Conservation (phyloP, 495 filamentous ascomycete genomes). For the Trichoderma parareesei region DNA sequence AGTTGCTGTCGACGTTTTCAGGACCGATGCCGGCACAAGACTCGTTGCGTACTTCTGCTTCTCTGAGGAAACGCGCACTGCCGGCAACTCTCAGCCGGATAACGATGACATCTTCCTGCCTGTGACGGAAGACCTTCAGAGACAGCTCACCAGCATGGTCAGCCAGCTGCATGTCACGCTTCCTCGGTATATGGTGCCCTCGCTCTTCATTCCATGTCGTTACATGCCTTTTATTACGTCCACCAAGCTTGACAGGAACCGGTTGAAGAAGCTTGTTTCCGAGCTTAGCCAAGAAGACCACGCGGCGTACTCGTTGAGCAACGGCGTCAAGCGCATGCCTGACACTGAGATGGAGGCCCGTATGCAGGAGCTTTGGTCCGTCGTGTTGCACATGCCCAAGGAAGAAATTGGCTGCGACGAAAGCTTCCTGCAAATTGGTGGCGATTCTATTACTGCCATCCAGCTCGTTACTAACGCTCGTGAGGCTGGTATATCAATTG, state of each 20-base stretch:
- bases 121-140: not conserved
- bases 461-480: constrained; percentile 34
- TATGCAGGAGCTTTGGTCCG: constrained; percentile 39
- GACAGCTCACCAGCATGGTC: not conserved
- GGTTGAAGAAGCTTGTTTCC: constrained; percentile 3
- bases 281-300: constrained; percentile 9
- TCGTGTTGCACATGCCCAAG: constrained; percentile 29
- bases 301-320: constrained; percentile 11
- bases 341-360: constrained; percentile 16
- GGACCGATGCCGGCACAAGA: not conserved
- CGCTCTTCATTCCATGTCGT: constrained; percentile 15
- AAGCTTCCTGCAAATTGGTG: constrained; percentile 42
- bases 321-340: not conserved
- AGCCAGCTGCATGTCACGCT: constrained; percentile 10
- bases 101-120: constrained; percentile 13
- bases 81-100: not conserved
- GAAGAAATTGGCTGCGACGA: constrained; percentile 29
- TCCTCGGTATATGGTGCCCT: constrained; percentile 22
- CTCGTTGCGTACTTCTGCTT: constrained; percentile 8
- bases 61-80: not conserved
- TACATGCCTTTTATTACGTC: constrained; percentile 10
- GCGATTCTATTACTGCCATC: constrained; percentile 45
- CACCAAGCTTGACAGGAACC: constrained; percentile 7
- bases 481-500: constrained; percentile 20
- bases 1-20: constrained; percentile 38